A percentile compares a stretch with the other conserved stretches of the same genome.
Conservation (phyloP, 2,329 filamentous ascomycete species). For the Zymoseptoria passerinii region DNA sequence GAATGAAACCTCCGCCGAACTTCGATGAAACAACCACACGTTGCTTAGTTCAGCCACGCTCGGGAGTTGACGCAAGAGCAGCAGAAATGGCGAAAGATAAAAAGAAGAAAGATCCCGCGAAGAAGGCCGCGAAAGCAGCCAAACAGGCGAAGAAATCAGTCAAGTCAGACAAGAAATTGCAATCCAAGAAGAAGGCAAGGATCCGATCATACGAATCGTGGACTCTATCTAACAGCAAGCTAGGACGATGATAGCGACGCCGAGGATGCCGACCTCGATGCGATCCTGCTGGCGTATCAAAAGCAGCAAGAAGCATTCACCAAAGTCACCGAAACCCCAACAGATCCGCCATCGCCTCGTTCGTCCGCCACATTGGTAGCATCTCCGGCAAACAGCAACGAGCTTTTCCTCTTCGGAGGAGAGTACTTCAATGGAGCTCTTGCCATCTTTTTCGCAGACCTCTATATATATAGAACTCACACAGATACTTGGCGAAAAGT, state of each 20-base stretch:
- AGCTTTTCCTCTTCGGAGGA: conserved; percentile 84
- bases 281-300: conserved; percentile 85
- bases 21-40: not conserved
- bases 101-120: conserved; percentile 35
- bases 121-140: conserved; percentile 49
- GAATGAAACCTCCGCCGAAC: not conserved
- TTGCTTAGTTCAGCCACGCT: not conserved
- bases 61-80: not conserved
- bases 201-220: not conserved
- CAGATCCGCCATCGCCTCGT: conserved; percentile 67
- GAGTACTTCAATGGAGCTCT: conserved; percentile 92
- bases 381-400: conserved; percentile 76
- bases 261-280: conserved; percentile 88
- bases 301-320: conserved; percentile 86
- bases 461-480: conserved; percentile 65
- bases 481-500: conserved; percentile 85
- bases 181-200: conserved; percentile 30
- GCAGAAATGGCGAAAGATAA: conserved; percentile 46
- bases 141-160: conserved; percentile 85
- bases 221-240: conserved; percentile 25
- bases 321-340: conserved; percentile 77
- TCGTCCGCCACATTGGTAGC: conserved; percentile 73
- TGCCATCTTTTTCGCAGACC: conserved; percentile 62
- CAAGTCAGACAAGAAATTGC: conserved; percentile 47
- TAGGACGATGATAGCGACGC: conserved; percentile 72